Conservation (phyloP, 768 basidiomycete species). For the Leucocoprinus sp. region DNA sequence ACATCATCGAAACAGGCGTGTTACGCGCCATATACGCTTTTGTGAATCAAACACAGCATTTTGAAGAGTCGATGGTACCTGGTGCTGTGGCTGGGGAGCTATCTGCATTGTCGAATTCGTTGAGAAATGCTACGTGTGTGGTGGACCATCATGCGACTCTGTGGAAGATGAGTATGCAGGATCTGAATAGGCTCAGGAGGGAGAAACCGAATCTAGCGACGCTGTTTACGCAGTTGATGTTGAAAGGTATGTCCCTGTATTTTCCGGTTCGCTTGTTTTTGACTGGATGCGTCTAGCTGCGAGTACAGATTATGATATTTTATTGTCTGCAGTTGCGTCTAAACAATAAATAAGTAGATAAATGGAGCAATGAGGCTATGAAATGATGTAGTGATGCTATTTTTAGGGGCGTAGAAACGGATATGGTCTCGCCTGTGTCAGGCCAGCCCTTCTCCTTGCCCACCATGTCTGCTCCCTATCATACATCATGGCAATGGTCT, state of each 20-base stretch:
- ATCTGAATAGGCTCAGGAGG: conserved; percentile 52
- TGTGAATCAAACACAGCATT: conserved; percentile 51
- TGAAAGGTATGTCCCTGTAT: conserved; percentile 50
- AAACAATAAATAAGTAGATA: conserved; percentile 17
- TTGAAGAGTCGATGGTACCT: conserved; percentile 90
- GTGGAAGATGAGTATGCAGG: conserved; percentile 67
- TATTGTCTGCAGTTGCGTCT: conserved; percentile 41
- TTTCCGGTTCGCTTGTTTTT: neutral
- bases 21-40: conserved; percentile 80
- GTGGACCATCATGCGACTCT: conserved; percentile 69
- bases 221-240: conserved; percentile 55
- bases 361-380: neutral
- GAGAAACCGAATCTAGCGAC: conserved; percentile 64
- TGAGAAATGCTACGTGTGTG: conserved; percentile 78
- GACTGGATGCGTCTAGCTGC: conserved; percentile 46
- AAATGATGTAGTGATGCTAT: conserved; percentile 5
- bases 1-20: conserved; percentile 83
- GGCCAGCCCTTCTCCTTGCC: neutral
- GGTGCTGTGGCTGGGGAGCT: conserved; percentile 91
- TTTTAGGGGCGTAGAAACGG: conserved; percentile 9
- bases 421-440: neutral
- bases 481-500: conserved; percentile 1
- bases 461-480: neutral
- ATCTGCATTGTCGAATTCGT: conserved; percentile 68
- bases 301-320: conserved; percentile 58